Conservation (phyloP, 2,329 filamentous ascomycete genomes). For the Xylaria sp. region DNA sequence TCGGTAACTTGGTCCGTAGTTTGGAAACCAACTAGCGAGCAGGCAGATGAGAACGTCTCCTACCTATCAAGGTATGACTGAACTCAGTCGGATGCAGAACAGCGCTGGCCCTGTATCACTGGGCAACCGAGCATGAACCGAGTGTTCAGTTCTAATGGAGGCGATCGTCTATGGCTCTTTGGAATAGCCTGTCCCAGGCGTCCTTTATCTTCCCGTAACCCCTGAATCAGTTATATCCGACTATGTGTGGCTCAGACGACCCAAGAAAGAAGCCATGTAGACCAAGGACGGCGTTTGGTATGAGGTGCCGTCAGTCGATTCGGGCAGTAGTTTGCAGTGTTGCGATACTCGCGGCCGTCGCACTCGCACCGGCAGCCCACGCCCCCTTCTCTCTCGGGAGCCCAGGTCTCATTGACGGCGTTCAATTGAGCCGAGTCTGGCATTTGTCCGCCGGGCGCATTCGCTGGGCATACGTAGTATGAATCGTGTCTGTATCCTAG, state of each 20-base stretch:
- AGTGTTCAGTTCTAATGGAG: neutral
- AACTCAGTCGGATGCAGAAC: neutral
- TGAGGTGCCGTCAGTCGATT: constrained; percentile 36
- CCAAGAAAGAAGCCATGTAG: constrained; percentile 31
- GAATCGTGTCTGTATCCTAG: constrained; percentile 39
- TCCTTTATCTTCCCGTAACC: neutral
- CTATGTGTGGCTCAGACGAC: constrained; percentile 16
- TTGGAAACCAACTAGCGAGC: neutral
- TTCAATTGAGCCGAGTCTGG: constrained; percentile 31
- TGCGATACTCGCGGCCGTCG: constrained; percentile 32
- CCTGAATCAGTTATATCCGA: neutral
- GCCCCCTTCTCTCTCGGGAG: constrained; percentile 33
- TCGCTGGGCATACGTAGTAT: constrained; percentile 35
- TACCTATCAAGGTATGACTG: constrained; percentile 1
- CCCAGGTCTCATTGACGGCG: constrained; percentile 25
- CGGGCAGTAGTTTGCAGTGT: constrained; percentile 35
- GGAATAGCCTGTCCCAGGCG: neutral
- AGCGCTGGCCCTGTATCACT: neutral
- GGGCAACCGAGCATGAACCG: neutral
- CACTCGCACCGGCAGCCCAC: constrained; percentile 41
- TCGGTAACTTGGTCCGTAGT: neutral
- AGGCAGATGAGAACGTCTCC: neutral
- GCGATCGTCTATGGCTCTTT: neutral
- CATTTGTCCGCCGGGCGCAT: constrained; percentile 35
- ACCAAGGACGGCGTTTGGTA: constrained; percentile 30